phyloP scores from a whole-genome alignment of 176 grass and related monocot species.

The Paspalum vaginatum region DNA sequence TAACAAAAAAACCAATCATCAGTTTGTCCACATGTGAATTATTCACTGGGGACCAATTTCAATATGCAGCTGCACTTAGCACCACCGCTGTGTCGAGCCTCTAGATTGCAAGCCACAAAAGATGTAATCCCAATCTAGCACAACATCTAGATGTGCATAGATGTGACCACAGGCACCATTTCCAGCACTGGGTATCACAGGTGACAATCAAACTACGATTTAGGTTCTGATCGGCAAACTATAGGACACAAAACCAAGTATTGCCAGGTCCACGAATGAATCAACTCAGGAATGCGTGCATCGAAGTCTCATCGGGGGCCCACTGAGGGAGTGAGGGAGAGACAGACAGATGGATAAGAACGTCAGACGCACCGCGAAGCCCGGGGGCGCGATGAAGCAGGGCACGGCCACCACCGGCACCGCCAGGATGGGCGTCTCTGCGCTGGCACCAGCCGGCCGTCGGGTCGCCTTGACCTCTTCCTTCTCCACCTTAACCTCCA shows the following conservation, averaged over 20 bases:
- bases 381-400: conserved; percentile 59
- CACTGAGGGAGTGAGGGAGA: background rate
- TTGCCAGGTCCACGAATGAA: background rate
- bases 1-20: background rate
- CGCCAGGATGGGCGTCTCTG: conserved; percentile 46
- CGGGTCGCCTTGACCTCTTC: conserved; percentile 37
- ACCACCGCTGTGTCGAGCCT: background rate
- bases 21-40: background rate
- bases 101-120: background rate
- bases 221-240: background rate
- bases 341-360: background rate
- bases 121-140: conserved; percentile 1
- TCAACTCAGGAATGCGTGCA: background rate
- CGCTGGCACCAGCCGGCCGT: conserved; percentile 28
- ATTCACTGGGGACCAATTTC: background rate
- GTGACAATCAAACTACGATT: background rate
- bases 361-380: conserved; percentile 66
- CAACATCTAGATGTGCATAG: background rate
- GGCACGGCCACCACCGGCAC: conserved; percentile 68
- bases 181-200: background rate
- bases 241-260: conserved; percentile 13
- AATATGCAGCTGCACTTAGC: background rate
- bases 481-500: conserved; percentile 38
- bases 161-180: background rate
- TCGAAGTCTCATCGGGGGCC: conserved; percentile 14